Percentiles rank a stretch among this genome's conserved stretches.
phyloP scores from a whole-genome alignment of 768 basidiomycete genomes.

The Hydnomerulius pinastri region DNA sequence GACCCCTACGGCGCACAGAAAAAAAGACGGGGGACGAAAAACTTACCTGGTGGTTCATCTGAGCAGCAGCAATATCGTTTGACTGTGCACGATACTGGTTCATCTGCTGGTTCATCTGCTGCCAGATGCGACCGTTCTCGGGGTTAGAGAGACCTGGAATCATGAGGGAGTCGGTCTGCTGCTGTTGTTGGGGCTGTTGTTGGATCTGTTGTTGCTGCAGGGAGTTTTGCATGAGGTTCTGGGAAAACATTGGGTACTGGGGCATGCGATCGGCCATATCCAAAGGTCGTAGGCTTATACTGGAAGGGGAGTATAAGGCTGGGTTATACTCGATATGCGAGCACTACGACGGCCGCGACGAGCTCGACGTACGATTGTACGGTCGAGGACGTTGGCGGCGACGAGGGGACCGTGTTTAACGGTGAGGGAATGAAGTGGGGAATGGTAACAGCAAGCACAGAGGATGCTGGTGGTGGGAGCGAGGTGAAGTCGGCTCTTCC shows the following conservation, averaged over 20 bases:
- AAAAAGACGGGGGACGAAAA: conserved; percentile 11
- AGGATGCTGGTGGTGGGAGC: conserved; percentile 59
- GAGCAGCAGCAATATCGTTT: conserved; percentile 40
- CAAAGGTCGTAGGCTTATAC: conserved; percentile 30
- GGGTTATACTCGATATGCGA: conserved; percentile 30
- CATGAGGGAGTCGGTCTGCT: conserved; percentile 40
- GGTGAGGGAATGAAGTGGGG: conserved; percentile 46
- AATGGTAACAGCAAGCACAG: conserved; percentile 29
- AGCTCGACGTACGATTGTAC: conserved; percentile 18
- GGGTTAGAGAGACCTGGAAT: conserved; percentile 45
- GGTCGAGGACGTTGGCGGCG: conserved; percentile 27
- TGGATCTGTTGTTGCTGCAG: conserved; percentile 44
- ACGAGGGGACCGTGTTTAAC: conserved; percentile 43
- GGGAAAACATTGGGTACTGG: conserved; percentile 56
- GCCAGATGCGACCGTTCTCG: conserved; percentile 60
- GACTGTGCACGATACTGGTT: conserved; percentile 44
- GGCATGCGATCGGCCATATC: conserved; percentile 65
- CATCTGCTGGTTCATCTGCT: conserved; percentile 52
- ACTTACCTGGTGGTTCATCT: conserved; percentile 52
- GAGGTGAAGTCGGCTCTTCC: conserved; percentile 50
- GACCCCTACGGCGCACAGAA: conserved; percentile 8
- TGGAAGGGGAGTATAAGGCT: conserved; percentile 28
- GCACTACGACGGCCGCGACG: conserved; percentile 27
- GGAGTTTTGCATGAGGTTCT: conserved; percentile 46
- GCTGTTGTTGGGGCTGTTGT: conserved; percentile 48